These are phyloP conservation scores for Microdochium bolleyi DNA, from an alignment of 2,329 filamentous ascomycete genomes.

Conservation along the genomic window DNA sequence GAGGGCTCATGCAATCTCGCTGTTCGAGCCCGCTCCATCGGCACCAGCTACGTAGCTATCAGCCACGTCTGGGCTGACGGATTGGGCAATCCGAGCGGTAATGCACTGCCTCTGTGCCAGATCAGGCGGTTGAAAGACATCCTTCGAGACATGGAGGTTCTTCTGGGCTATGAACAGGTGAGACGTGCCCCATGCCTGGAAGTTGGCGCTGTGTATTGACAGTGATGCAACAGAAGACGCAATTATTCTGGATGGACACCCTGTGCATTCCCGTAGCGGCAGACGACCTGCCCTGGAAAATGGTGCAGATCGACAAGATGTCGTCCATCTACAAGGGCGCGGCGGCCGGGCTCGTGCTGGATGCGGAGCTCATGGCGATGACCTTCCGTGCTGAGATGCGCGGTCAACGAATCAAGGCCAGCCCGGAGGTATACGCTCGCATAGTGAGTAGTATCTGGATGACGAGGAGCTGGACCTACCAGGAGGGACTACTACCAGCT, in stretches of 20 bases:
- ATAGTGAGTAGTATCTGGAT: constrained; percentile 1
- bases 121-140: not conserved
- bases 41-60: not conserved
- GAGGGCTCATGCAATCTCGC: too few relatives aligned
- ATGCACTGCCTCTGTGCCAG: not conserved
- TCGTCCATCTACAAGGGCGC: constrained; percentile 1
- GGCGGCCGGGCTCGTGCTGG: not conserved
- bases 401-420: too few relatives aligned
- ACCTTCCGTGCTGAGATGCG: too few relatives aligned
- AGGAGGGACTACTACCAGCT: constrained; percentile 27
- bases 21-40: too few relatives aligned
- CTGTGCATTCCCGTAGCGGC: not conserved
- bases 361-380: constrained; percentile 1
- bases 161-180: too few relatives aligned
- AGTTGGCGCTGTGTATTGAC: too few relatives aligned
- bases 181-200: too few relatives aligned
- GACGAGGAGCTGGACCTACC: constrained; percentile 16
- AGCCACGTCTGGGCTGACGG: constrained; percentile 1
- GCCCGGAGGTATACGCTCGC: not conserved
- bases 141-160: not conserved
- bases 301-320: constrained; percentile 1
- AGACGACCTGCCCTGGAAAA: not conserved
- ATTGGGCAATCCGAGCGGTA: not conserved
- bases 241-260: constrained; percentile 2
- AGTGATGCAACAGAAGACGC: too few relatives aligned